Percentiles rank a stretch among this genome's conserved stretches.
Evolutionary conservation across 176 grass and related monocot genomes (phyloP).

Genomic region (Juncus effusus): DNA sequence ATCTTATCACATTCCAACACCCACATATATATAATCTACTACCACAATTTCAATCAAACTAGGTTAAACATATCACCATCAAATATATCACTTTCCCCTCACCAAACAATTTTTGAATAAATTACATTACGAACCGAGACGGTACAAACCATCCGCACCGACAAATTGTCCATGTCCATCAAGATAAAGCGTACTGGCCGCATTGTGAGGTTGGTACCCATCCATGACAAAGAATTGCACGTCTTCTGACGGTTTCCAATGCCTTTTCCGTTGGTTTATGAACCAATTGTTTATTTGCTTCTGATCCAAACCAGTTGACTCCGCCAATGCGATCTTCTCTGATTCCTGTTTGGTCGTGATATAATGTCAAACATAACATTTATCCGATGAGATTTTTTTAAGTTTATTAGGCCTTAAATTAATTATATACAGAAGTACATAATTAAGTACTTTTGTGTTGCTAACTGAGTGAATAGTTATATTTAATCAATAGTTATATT

Average conservation of each 20-base stretch:
- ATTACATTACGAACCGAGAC: slow-evolving; percentile 45
- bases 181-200: slow-evolving; percentile 21
- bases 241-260: slow-evolving; percentile 82
- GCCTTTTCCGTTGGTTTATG: slow-evolving; percentile 96
- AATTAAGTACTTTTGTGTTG: not conserved
- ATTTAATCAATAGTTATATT: not conserved
- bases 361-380: not conserved
- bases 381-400: not conserved
- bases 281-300: slow-evolving; percentile 99
- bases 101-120: not conserved
- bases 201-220: slow-evolving; percentile 35
- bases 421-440: not conserved
- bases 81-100: slow-evolving; percentile 2
- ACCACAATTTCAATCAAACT: not conserved
- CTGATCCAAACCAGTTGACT: slow-evolving; percentile 82
- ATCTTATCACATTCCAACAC: not conserved
- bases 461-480: not conserved
- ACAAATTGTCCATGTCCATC: slow-evolving; percentile 38
- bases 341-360: slow-evolving; percentile 43
- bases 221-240: slow-evolving; percentile 53
- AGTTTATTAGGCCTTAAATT: not conserved
- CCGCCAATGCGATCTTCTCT: slow-evolving; percentile 70
- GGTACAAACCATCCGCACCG: slow-evolving; percentile 49
- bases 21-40: not conserved
- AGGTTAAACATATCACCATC: slow-evolving; percentile 22